Percentiles rank a stretch among this genome's conserved stretches.
These are phyloP conservation scores for Parietaria judaica DNA, from an alignment of 306 rosid genomes.

Conservation along the genomic window DNA sequence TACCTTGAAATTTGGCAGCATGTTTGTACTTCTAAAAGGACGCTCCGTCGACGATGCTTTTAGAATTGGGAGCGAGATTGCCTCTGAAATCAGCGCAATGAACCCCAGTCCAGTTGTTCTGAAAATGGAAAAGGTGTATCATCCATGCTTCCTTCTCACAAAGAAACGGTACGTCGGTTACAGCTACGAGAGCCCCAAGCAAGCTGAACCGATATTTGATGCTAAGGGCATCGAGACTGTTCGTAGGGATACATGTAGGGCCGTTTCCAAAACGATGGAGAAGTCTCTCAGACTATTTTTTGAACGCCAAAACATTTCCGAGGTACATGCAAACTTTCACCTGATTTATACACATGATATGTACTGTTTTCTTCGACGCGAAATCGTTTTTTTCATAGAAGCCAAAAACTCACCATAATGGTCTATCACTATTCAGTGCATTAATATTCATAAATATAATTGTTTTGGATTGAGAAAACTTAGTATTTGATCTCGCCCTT, in stretches of 20 bases:
- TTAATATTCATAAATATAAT: not conserved
- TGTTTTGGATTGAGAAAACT: no score
- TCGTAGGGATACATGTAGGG: conserved; percentile 87
- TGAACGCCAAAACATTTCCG: conserved; percentile 54
- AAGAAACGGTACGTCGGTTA: conserved; percentile 96
- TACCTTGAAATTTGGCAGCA: conserved; percentile 39
- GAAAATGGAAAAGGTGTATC: conserved; percentile 92
- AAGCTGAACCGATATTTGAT: conserved; percentile 69
- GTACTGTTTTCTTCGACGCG: not conserved
- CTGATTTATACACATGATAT: not conserved
- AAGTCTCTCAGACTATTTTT: conserved; percentile 76
- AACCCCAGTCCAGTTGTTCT: conserved; percentile 87
- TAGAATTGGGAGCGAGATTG: conserved; percentile 83
- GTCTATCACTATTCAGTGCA: not conserved
- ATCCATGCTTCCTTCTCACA: conserved; percentile 82
- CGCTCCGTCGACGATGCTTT: conserved; percentile 62
- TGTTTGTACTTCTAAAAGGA: conserved; percentile 95
- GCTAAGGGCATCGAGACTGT: conserved; percentile 97
- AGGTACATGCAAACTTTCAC: conserved; percentile 39
- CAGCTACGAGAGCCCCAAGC: conserved; percentile 79
- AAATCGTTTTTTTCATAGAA: not conserved
- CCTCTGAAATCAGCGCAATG: conserved; percentile 76
- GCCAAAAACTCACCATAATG: not conserved
- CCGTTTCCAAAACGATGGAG: conserved; percentile 87
- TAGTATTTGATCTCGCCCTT: no score